These are phyloP conservation scores for Fusarium sp. DNA, from an alignment of 2,329 filamentous ascomycete genomes.

Conservation along the genomic window DNA sequence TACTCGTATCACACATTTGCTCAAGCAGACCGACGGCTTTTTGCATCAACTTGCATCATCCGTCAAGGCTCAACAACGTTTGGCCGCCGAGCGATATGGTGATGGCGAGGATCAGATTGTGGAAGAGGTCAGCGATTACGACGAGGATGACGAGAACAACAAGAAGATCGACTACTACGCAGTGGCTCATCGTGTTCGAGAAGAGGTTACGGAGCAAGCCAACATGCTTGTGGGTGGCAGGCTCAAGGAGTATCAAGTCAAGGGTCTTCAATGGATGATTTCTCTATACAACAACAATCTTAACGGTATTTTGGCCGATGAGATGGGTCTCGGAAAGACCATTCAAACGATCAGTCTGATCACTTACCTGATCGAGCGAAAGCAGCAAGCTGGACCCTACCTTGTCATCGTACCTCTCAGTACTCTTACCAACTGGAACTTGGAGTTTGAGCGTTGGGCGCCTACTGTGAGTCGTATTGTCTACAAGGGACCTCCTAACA, in stretches of 20 bases:
- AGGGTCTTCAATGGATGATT: slow-evolving; percentile 99
- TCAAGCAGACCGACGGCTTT: slow-evolving; percentile 98
- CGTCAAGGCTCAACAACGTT: slow-evolving; percentile 93
- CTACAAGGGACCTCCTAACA: slow-evolving; percentile 94
- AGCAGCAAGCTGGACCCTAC: slow-evolving; percentile 91
- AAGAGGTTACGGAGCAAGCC: slow-evolving; percentile 88
- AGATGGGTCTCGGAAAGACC: slow-evolving; percentile 99
- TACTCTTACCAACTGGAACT: slow-evolving; percentile 98
- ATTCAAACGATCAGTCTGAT: slow-evolving; percentile 99
- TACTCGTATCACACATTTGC: slow-evolving; percentile 96
- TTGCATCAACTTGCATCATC: slow-evolving; percentile 94
- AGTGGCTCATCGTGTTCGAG: slow-evolving; percentile 94
- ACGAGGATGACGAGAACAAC: slow-evolving; percentile 76
- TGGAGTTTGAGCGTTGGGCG: slow-evolving; percentile 99
- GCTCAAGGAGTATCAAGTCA: slow-evolving; percentile 97
- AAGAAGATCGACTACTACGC: slow-evolving; percentile 98
- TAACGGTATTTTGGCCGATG: slow-evolving; percentile 97
- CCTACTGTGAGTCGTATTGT: slow-evolving; percentile 88
- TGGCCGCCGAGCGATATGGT: slow-evolving; percentile 82
- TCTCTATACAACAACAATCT: slow-evolving; percentile 99
- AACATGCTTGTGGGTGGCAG: slow-evolving; percentile 89
- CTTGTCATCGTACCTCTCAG: slow-evolving; percentile 96
- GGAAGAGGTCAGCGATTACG: slow-evolving; percentile 74
- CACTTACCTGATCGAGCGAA: slow-evolving; percentile 96
- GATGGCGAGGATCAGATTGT: slow-evolving; percentile 66